phyloP scores from a whole-genome alignment of 2,329 filamentous ascomycete genomes.

The Alternaria infectoria region DNA sequence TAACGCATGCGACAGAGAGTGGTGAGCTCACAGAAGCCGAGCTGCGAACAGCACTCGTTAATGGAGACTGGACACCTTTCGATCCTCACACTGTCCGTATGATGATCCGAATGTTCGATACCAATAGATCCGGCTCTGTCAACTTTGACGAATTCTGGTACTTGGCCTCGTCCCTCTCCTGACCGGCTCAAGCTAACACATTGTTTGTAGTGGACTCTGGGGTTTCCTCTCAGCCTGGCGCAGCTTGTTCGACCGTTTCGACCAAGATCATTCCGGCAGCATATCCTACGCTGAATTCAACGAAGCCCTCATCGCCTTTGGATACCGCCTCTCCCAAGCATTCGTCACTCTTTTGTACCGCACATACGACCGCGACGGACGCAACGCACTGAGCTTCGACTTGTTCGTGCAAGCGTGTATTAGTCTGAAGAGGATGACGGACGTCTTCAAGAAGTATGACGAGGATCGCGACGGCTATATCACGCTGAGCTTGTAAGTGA shows the following conservation, averaged over 20 bases:
- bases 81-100: constrained; percentile 93
- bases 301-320: constrained; percentile 88
- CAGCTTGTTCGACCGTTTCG: constrained; percentile 92
- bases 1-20: constrained; percentile 58
- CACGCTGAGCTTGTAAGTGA: constrained; percentile 61
- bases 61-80: constrained; percentile 94
- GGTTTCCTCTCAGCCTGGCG: constrained; percentile 95
- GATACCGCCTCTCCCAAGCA: constrained; percentile 82
- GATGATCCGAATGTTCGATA: constrained; percentile 99
- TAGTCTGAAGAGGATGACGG: constrained; percentile 95
- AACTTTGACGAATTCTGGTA: constrained; percentile 93
- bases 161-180: constrained; percentile 3
- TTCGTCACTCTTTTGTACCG: constrained; percentile 87
- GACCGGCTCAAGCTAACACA: constrained; percentile 4
- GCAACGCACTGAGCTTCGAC: constrained; percentile 72
- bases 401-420: constrained; percentile 98
- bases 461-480: constrained; percentile 92
- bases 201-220: constrained; percentile 73
- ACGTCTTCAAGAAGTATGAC: constrained; percentile 99
- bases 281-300: constrained; percentile 87
- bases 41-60: constrained; percentile 88
- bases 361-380: constrained; percentile 72
- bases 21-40: constrained; percentile 86
- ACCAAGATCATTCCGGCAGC: constrained; percentile 82
- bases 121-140: constrained; percentile 85